These are phyloP conservation scores for Pichia norvegensis DNA, from an alignment of 1,139 yeast genomes.

Conservation along the genomic window DNA sequence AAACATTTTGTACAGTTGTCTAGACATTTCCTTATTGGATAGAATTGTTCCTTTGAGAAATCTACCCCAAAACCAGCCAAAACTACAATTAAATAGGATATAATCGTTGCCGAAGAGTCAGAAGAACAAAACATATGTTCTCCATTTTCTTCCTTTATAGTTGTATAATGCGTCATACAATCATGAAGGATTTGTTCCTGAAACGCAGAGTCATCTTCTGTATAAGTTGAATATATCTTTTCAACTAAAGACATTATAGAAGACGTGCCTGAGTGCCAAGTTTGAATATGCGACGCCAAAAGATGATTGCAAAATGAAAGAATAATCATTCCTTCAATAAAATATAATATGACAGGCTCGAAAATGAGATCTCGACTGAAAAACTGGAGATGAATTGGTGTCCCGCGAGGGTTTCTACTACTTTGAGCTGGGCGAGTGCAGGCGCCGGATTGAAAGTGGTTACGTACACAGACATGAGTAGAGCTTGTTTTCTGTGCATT, in stretches of 20 bases:
- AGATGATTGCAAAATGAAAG: no score
- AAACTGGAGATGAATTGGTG: no score
- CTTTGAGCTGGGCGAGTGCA: no score
- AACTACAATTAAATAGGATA: constrained; percentile 13
- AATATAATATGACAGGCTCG: no score
- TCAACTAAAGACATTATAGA: constrained; percentile 1
- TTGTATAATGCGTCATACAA: constrained; percentile 11
- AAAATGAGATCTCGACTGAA: no score
- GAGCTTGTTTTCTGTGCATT: no score
- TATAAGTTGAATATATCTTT: constrained; percentile 9
- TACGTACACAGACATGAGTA: background rate
- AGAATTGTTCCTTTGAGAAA: constrained; percentile 10
- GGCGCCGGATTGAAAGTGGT: no score
- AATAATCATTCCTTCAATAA: no score
- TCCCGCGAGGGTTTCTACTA: no score
- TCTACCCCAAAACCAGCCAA: constrained; percentile 16
- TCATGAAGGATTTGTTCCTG: constrained; percentile 15
- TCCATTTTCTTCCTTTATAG: background rate
- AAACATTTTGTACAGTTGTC: constrained; percentile 46
- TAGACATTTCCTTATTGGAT: constrained; percentile 27
- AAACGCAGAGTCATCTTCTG: constrained; percentile 9
- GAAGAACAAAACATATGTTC: constrained; percentile 14
- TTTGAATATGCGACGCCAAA: background rate
- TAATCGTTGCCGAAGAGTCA: constrained; percentile 7
- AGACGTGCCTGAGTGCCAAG: background rate